Evolutionary conservation across 2,329 filamentous ascomycete species (phyloP), one percentile per base, ranked within the genome.

Genomic region (Cadophora sp.): DNA sequence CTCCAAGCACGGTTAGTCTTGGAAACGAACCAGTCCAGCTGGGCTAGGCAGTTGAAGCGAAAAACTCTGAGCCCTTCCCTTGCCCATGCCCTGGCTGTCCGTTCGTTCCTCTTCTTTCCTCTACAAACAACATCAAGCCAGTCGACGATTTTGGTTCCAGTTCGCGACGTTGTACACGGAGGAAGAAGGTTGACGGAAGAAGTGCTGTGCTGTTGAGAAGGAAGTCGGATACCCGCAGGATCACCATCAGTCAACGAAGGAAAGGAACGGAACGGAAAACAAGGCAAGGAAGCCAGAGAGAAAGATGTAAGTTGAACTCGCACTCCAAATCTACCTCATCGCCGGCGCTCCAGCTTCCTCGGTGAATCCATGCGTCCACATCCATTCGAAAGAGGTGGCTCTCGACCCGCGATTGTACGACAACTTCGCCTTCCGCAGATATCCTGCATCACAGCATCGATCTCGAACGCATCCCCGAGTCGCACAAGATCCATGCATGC

Each of bases 131-230:
- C 26, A 29, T 48, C 34, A 64, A n/a, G 16, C 12, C 24, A 65
- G 53, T 60, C 66, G 58, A 69, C 69, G 68, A 70, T 75, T 75
- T 72, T 72, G 71, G 67, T 65, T 67, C 67, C 64, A 64, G 65
- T 69, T 68, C 71, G 70, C 68, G 70, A 74, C 72, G 72, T 74
- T 71, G 72, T 74, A 73, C 73, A 73, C 66, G 74, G 75, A 73
- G 73, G 75, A 73, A 71, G 75, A 73, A 75, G 74, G 73, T 75
- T 73, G 74, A 73, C 69, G 72, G 72, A 75, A 72, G 73, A 73
- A 74, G 58, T 29, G 51, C 51, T 14, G 29, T 40, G 64, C 48
- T 62, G 65, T 66, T 66, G 65, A 24, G 46, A 66, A 62, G 65
- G 64, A 62, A 62, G 64, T 22, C 46, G 71, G 69, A 71, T 66